Conservation (phyloP, 192 early-diverging fungal species). For the Pecoramyces ruminantium region DNA sequence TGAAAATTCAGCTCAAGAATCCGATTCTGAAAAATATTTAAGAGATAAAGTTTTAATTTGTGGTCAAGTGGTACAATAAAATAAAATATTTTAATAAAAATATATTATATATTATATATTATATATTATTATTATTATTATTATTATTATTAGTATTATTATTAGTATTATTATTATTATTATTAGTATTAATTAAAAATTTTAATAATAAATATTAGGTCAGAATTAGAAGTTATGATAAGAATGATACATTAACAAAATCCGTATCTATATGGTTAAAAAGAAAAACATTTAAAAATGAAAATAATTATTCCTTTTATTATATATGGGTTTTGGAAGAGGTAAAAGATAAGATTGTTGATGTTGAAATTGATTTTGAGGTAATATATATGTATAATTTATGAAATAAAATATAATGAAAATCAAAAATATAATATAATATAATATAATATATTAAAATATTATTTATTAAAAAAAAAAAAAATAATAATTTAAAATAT, state of each 20-base stretch:
- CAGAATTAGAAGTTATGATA: neutral
- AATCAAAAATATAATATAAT: no score
- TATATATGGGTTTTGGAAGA: neutral
- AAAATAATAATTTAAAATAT: neutral
- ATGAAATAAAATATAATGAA: no score
- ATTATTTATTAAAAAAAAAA: no score
- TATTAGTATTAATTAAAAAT: no score
- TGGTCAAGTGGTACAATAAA: neutral
- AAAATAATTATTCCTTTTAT: neutral
- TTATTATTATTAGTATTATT: no score
- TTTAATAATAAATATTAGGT: neutral
- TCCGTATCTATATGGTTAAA: neutral
- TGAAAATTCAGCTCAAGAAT: neutral
- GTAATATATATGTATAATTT: neutral
- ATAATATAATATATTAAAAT: no score
- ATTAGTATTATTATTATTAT: no score
- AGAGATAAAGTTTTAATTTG: neutral
- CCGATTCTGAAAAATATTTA: neutral
- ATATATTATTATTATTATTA: no score
- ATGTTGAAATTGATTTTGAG: neutral
- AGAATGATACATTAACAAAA: neutral
- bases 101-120: no score
- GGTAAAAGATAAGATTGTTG: neutral
- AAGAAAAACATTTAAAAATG: neutral
- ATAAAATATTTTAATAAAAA: no score